These are phyloP conservation scores for Tausonia pullulans DNA, from an alignment of 1,284 basidiomycete genomes.

Conservation along the genomic window DNA sequence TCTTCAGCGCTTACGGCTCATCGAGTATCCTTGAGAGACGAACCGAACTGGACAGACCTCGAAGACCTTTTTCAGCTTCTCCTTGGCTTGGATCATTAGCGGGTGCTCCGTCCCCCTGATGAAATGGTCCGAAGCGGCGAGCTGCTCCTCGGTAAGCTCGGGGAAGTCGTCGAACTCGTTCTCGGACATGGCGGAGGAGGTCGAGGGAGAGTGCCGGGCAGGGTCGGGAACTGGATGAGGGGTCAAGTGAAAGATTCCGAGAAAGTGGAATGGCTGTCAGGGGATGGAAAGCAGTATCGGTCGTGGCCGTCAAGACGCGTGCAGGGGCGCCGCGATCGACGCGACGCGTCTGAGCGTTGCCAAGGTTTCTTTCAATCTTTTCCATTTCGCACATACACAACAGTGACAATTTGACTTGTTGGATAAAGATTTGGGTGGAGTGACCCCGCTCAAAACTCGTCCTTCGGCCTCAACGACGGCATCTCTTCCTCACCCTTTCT, in stretches of 20 bases:
- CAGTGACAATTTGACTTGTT: too few species aligned
- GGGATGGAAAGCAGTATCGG: too few species aligned
- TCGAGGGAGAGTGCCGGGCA: not conserved
- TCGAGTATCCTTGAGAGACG: too few species aligned
- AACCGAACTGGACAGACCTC: not conserved
- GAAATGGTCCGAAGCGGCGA: not conserved
- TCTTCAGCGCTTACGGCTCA: too few species aligned
- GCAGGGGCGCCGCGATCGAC: too few species aligned
- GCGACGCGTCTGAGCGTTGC: too few species aligned
- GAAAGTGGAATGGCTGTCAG: too few species aligned
- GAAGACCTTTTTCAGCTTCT: not conserved
- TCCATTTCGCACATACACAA: too few species aligned
- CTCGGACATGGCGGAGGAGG: not conserved
- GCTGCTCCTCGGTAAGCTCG: not conserved
- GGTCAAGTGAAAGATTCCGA: too few species aligned
- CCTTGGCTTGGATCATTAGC: not conserved
- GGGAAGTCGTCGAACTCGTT: constrained; percentile 1
- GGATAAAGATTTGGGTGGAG: not conserved
- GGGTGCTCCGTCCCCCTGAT: not conserved
- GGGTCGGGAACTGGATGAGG: not conserved
- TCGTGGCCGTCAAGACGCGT: too few species aligned
- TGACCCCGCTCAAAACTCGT: not conserved
- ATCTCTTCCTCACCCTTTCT: not conserved
- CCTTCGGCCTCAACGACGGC: not conserved
- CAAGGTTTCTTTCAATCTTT: too few species aligned